Percentiles rank a stretch among this genome's conserved stretches.
phyloP scores from a whole-genome alignment of 176 grass and related monocot species.

The Echinochloa phyllopogon region DNA sequence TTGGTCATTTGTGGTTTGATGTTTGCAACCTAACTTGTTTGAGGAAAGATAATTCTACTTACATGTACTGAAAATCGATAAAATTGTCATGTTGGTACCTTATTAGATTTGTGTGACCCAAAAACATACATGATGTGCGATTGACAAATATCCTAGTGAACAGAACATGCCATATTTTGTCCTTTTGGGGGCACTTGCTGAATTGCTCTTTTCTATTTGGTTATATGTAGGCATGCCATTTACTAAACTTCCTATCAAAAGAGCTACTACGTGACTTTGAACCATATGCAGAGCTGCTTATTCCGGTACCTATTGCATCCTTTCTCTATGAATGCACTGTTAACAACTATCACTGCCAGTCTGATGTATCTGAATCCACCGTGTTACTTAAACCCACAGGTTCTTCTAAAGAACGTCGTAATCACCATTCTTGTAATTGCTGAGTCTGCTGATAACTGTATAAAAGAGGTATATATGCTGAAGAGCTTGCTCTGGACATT shows the following conservation, averaged over 20 bases:
- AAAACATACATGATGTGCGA: not conserved
- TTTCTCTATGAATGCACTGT: constrained; percentile 5
- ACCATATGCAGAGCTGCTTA: constrained; percentile 77
- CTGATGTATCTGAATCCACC: constrained; percentile 23
- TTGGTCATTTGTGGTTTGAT: not conserved
- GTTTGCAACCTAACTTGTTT: not conserved
- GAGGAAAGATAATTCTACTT: not conserved
- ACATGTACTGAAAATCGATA: constrained; percentile 5
- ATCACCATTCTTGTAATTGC: constrained; percentile 93
- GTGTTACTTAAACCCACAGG: constrained; percentile 44
- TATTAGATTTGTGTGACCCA: not conserved
- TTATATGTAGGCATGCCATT: constrained; percentile 74
- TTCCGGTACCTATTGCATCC: constrained; percentile 65
- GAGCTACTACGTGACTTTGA: constrained; percentile 79
- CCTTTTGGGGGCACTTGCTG: constrained; percentile 7
- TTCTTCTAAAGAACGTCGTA: constrained; percentile 88
- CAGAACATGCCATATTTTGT: not conserved
- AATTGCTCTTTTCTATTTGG: constrained; percentile 2
- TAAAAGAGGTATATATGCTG: constrained; percentile 74
- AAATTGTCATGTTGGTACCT: not conserved
- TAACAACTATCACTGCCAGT: not conserved
- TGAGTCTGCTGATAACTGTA: constrained; percentile 83
- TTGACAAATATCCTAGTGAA: not conserved
- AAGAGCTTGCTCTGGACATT: constrained; percentile 28
- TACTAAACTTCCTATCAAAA: constrained; percentile 78